These are phyloP conservation scores for Leucocoprinus leucothites DNA, from an alignment of 768 basidiomycete species.

Conservation along the genomic window DNA sequence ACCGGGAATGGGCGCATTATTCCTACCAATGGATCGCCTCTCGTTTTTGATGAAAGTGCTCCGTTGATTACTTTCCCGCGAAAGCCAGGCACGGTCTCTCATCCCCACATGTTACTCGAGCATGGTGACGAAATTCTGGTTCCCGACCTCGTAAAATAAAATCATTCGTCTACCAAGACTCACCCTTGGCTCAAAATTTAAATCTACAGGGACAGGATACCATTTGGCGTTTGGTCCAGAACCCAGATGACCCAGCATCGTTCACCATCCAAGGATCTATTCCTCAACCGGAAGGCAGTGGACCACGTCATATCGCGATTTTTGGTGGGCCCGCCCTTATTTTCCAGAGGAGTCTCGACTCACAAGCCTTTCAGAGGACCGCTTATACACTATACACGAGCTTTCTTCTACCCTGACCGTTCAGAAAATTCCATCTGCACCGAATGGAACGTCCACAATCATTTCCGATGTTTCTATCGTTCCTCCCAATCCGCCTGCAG, in stretches of 20 bases:
- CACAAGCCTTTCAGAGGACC: constrained; percentile 32
- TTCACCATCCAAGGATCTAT: constrained; percentile 61
- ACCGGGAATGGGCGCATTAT: constrained; percentile 55
- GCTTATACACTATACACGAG: constrained; percentile 54
- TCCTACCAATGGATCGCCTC: constrained; percentile 37
- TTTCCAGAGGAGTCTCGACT: constrained; percentile 27
- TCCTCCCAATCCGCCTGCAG: constrained; percentile 33
- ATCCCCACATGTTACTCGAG: constrained; percentile 67
- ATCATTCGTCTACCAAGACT: constrained; percentile 26
- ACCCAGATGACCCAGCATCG: constrained; percentile 40
- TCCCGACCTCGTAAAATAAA: constrained; percentile 50
- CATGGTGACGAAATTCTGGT: constrained; percentile 55
- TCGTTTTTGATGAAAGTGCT: constrained; percentile 30
- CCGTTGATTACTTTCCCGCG: constrained; percentile 53
- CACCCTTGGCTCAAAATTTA: not conserved
- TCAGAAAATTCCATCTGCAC: constrained; percentile 50
- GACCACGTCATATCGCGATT: constrained; percentile 46
- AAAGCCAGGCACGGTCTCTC: constrained; percentile 39
- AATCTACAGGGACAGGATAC: constrained; percentile 59
- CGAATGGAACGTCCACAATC: constrained; percentile 47
- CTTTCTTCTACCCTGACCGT: constrained; percentile 54
- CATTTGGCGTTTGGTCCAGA: constrained; percentile 59
- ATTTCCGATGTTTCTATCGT: constrained; percentile 49
- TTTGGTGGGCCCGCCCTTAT: constrained; percentile 31
- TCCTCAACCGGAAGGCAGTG: constrained; percentile 57